A percentile compares a stretch with the other conserved stretches of the same genome.
These are phyloP conservation scores for Aechmea fasciata DNA, from an alignment of 176 grass and related monocot genomes.

Conservation along the genomic window DNA sequence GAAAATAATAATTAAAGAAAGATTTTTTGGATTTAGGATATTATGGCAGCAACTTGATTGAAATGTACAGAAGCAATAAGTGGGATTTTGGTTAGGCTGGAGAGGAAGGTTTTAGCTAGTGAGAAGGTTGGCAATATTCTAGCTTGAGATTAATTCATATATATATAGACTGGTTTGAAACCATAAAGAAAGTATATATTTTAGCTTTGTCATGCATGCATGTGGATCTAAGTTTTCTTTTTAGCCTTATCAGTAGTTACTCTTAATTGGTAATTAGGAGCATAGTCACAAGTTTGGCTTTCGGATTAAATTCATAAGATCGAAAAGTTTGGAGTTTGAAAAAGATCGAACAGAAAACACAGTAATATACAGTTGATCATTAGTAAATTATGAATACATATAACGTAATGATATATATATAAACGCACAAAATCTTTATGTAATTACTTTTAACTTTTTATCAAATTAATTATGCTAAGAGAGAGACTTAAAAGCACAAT, in stretches of 20 bases:
- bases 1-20: too few relatives aligned
- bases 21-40: neutral
- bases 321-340: neutral
- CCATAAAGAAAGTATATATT: neutral
- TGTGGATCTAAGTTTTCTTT: slow-evolving; percentile 7
- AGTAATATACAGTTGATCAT: neutral
- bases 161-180: slow-evolving; percentile 2
- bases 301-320: neutral
- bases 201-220: slow-evolving; percentile 1
- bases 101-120: too few relatives aligned
- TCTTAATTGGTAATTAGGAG: slow-evolving; percentile 11
- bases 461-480: too few relatives aligned
- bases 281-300: neutral
- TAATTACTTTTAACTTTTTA: too few relatives aligned
- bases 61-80: neutral
- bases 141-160: neutral
- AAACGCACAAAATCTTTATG: neutral
- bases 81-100: too few relatives aligned
- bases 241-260: neutral
- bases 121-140: too few relatives aligned
- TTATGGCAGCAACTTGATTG: neutral
- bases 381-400: neutral
- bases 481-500: too few relatives aligned
- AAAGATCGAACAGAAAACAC: neutral
- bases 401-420: slow-evolving; percentile 4